Evolutionary conservation across 768 basidiomycete genomes (phyloP), one percentile per base, ranked within the genome.

Genomic region (Lentinus tigrinus): DNA sequence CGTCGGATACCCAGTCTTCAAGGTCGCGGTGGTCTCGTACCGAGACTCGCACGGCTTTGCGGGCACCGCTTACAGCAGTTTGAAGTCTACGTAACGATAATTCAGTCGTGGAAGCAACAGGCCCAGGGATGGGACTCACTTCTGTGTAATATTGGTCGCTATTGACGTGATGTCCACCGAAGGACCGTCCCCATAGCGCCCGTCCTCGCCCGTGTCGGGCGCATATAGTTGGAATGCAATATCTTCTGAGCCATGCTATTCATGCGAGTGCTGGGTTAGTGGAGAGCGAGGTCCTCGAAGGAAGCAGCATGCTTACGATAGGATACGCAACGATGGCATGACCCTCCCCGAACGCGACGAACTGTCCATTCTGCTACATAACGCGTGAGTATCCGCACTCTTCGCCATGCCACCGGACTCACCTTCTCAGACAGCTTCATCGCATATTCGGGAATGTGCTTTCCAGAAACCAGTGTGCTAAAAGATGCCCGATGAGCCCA

Each of bases 1-100:
- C 67, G 7, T 65, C 63, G 38, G 72, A 68, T 0, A 74, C 68
- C 74, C 74, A 74, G 19, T 70, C 68, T 27, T 72, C 71, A 16
- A 71, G 56, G 38, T 68, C 57, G 2, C 46, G 57, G 31, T 66
- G 60, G 23, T 68, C 52, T 37, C 57, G 57, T 42, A 67, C 43
- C 7, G 63, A 60, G 23, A 63, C 34, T 6, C 71, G 69, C 1
- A 63, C 53, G 44, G 66, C 57, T 13, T 26, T 42, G 28, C 24
- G 52, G 13, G 61, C 57, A 13, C 42, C 43, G 31, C 50, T 36
- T 26, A 60, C 60, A 9, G 43, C 52, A 42, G 54, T 53, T n/a
- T 36, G 47, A 1, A 67, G 62, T 36, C 66, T n/a, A n/a, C n/a
- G n/a, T n/a, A n/a, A n/a, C n/a, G n/a, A n/a, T n/a, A n/a, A n/a